Percentiles rank a stretch among this genome's conserved stretches.
These are phyloP conservation scores for Penicillium waksmanii DNA, from an alignment of 495 filamentous ascomycete genomes.

Conservation along the genomic window DNA sequence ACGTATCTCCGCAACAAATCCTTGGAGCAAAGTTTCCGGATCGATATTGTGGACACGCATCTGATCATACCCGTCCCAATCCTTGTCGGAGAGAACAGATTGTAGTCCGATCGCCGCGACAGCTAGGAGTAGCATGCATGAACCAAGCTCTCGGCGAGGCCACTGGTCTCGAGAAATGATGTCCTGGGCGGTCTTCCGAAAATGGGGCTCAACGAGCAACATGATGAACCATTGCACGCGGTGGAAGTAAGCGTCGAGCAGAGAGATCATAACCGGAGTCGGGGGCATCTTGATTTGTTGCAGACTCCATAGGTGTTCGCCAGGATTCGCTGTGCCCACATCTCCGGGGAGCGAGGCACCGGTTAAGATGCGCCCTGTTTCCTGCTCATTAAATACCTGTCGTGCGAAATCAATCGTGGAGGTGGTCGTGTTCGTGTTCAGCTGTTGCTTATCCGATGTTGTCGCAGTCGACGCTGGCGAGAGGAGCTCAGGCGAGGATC, in stretches of 20 bases:
- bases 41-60: constrained; percentile 5
- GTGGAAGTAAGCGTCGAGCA: not conserved
- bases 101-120: constrained; percentile 24
- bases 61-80: constrained; percentile 13
- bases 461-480: not conserved
- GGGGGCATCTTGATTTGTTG: not conserved
- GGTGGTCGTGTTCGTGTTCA: not conserved
- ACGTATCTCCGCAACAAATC: constrained; percentile 20
- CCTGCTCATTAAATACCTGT: not conserved
- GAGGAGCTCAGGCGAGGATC: not conserved
- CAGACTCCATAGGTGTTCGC: not conserved
- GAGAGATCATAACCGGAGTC: not conserved
- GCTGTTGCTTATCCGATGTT: not conserved
- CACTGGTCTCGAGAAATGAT: constrained; percentile 18
- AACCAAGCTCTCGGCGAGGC: constrained; percentile 22
- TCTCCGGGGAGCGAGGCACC: not conserved
- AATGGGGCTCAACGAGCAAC: constrained; percentile 5
- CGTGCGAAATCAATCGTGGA: not conserved
- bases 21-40: constrained; percentile 12
- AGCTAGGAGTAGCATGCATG: constrained; percentile 19
- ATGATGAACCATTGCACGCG: not conserved
- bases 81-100: constrained; percentile 19
- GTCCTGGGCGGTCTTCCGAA: constrained; percentile 16
- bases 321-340: not conserved
- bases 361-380: not conserved